Base-by-base conservation (phyloP, 306 rosid species). In the Spatholobus suberectus region DNA sequence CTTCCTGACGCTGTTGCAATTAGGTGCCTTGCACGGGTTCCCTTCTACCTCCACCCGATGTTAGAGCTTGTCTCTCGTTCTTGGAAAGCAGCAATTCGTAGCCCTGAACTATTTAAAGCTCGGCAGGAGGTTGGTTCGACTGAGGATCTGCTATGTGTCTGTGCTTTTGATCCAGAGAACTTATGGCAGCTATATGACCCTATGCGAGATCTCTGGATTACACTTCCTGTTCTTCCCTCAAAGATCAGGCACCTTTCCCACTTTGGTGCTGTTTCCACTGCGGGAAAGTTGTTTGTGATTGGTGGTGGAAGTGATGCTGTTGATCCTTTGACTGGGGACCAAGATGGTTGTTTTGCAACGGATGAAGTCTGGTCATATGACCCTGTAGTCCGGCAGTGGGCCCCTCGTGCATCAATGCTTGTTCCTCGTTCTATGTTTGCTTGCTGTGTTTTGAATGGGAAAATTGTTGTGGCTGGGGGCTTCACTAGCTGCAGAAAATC, bases 261-360 rank as follows among this genome's bases (percentile, higher is more conserved):
- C 87, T 96, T 94, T 29, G 98, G 99, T 44, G 93, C 89, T 9
- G 99, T 94, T 85, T 92, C 96, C 55, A 52, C 90, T 68, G 90
- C 94, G 68, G 96, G 99, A 80, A 96, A 94, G 87, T 83, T 94
- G 84, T 96, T 91, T 88, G 99, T 96, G 79, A 88, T 96, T 58
- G 99, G 99, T 34, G 99, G 99, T 81, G 97, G 97, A 23, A 96
- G 99, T 79, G 99, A 89, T 27, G 97, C 93, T 63, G 98, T 96
- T 38, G 98, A 96, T 83, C 99, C 98, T 21, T 86, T 84, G 84
- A 96, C 99, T 1, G 99, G 99, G 49, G 99, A 96, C 82, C 99
- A 94, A 44, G 97, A 93, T 87, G 98, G 99, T 62, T 91, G 90
- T 87, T 96, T 96, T 77, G 97, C 99, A 23, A 96, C 99, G 17